A percentile compares a stretch with the other conserved stretches of the same genome.
phyloP scores from a whole-genome alignment of 1,284 basidiomycete species.

The Peniophora sp. region DNA sequence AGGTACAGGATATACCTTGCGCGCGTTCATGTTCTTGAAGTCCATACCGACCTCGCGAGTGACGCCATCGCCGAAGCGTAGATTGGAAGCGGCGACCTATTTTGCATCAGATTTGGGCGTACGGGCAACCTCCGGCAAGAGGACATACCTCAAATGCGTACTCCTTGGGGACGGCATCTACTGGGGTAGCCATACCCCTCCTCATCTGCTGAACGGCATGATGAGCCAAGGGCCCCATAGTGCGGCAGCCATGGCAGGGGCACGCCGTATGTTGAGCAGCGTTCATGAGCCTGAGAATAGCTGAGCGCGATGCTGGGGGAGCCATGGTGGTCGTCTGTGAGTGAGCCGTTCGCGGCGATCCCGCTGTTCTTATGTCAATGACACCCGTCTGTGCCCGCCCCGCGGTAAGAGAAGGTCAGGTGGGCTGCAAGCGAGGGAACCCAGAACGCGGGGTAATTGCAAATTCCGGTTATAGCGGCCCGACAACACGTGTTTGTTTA shows the following conservation, averaged over 20 bases:
- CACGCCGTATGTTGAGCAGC: conserved; percentile 66
- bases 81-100: conserved; percentile 85
- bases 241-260: conserved; percentile 66
- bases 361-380: no score
- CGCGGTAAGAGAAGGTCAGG: neutral
- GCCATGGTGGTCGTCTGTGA: conserved; percentile 31
- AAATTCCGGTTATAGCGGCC: no score
- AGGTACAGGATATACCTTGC: conserved; percentile 42
- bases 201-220: conserved; percentile 55
- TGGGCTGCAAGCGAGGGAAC: neutral
- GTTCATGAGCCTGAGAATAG: conserved; percentile 64
- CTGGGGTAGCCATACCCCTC: conserved; percentile 73
- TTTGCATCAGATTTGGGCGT: conserved; percentile 1
- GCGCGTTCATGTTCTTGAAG: conserved; percentile 83
- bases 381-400: no score
- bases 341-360: no score
- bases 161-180: conserved; percentile 74
- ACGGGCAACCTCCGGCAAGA: conserved; percentile 3
- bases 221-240: conserved; percentile 32
- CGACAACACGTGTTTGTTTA: no score
- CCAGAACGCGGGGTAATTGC: no score
- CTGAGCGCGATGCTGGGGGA: conserved; percentile 39
- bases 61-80: conserved; percentile 85
- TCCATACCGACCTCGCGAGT: conserved; percentile 93
- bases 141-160: conserved; percentile 86